Base-by-base conservation (phyloP, 495 filamentous ascomycete genomes). In the Aspergillus taichungensis region DNA sequence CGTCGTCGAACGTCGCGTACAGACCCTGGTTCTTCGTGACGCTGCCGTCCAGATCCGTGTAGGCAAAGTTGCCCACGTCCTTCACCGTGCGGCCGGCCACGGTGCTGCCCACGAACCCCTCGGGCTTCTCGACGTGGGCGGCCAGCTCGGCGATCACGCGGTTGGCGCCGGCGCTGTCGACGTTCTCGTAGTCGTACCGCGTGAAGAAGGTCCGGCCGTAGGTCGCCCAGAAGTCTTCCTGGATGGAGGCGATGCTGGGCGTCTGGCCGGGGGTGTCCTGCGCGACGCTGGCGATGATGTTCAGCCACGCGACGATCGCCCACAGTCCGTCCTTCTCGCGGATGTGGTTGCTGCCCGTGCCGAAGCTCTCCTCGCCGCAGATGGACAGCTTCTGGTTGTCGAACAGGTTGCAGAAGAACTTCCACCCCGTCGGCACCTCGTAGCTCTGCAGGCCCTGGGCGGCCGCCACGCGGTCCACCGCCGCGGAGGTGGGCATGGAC, bases 161-260 rank as follows among this genome's bases (percentile, higher is more conserved):
- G 70, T 85, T 86, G 28, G 94, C 94, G 40, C 86, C 90, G 3
- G 87, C 87, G 46, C 79, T 83, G 65, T 94, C 87, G 49, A 94
- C 89, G 47, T 91, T 80, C 69, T 98, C 92, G 69, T 92, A 98
- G 68, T 98, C 92, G 67, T 95, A 97, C 37, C 92, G 88, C 27
- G 92, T 98, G 78, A 98, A 98, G 77, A 96, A 98, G 13, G 91
- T 95, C 34, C 92, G 87, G 52, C 92, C 92, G 60, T 98, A 98
- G 45, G 79, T 88, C 51, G 82, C 77, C 92, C 92, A 98, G 80
- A 98, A 97, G 53, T 95, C 91, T 48, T 85, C 78, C 74, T 97
- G 92, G 67, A 98, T 95, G 56, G 84, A 84, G 49, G 82, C 83
- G 60, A 98, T 98, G 71, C 85, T 94, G 33, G 94, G 92, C 6